A percentile compares a stretch with the other conserved stretches of the same genome.
Evolutionary conservation across 2,329 filamentous ascomycete genomes (phyloP).

Genomic region (Fusarium fujikuroi): DNA sequence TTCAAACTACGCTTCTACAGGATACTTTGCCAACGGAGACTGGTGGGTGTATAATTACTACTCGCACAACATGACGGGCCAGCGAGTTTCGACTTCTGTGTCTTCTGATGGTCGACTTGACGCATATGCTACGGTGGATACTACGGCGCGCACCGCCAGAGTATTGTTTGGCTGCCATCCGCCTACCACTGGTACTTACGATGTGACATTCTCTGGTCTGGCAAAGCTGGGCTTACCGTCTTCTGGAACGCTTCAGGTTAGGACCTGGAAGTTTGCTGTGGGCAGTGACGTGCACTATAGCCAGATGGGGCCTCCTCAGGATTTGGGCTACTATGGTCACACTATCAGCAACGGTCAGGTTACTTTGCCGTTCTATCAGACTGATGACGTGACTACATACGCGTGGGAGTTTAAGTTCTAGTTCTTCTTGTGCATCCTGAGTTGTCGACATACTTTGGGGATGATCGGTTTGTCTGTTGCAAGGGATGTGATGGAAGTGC

Average conservation of each 20-base stretch:
- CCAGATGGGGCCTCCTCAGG: background rate
- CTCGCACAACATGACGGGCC: background rate
- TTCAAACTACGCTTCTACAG: background rate
- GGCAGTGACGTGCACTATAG: background rate
- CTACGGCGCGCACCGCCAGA: background rate
- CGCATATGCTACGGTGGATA: background rate
- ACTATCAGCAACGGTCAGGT: background rate
- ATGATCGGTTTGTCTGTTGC: fast-evolving
- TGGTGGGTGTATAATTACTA: background rate
- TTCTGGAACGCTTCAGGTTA: background rate
- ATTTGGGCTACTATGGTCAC: background rate
- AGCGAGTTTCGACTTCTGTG: background rate
- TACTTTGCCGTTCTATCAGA: background rate
- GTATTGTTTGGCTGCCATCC: background rate
- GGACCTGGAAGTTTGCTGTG: background rate
- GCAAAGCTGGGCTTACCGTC: background rate
- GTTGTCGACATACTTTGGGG: too few species aligned
- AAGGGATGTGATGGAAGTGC: too few species aligned
- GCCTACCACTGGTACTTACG: background rate
- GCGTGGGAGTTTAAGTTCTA: background rate
- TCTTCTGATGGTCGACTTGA: background rate
- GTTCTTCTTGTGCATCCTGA: background rate
- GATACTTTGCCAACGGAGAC: background rate
- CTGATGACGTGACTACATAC: background rate
- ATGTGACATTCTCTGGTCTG: background rate